Conservation (phyloP, 73 alveolate species). For the Stentor coeruleus region DNA sequence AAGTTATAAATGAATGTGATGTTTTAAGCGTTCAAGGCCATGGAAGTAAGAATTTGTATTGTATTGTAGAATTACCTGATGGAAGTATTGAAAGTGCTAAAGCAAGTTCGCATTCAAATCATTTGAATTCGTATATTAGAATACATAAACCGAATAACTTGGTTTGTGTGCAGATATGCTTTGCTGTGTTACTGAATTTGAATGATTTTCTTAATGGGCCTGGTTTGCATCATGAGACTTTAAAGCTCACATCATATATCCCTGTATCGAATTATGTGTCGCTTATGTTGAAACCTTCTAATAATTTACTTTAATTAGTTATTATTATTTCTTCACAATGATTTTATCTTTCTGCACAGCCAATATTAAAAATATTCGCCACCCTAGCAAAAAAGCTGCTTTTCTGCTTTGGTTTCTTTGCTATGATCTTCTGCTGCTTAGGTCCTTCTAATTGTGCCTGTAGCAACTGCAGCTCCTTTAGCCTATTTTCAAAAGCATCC, state of each 20-base stretch:
- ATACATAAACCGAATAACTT: slow-evolving; percentile 1
- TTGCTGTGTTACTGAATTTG: not conserved
- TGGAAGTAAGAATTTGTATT: not conserved
- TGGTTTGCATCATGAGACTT: not conserved
- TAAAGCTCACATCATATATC: not conserved
- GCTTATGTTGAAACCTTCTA: slow-evolving; percentile 6
- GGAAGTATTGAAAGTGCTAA: slow-evolving; percentile 18
- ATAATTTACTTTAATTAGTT: too few species aligned
- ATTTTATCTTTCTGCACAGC: too few species aligned
- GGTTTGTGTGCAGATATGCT: not conserved
- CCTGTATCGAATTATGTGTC: not conserved
- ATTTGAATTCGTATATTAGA: slow-evolving; percentile 11
- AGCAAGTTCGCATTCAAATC: not conserved
- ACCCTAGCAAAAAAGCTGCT: not conserved
- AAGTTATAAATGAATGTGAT: slow-evolving; percentile 5
- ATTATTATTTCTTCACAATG: too few species aligned
- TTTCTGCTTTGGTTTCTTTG: not conserved
- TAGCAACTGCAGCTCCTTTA: not conserved
- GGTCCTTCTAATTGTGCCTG: not conserved
- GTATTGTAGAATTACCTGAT: slow-evolving; percentile 9
- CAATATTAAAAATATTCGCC: not conserved
- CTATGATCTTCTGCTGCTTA: not conserved
- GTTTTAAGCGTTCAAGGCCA: slow-evolving; percentile 20
- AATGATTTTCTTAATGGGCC: not conserved
- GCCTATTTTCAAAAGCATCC: not conserved